A percentile compares a stretch with the other conserved stretches of the same genome.
Conservation (phyloP, 305 asterid species). For the Petunia hybrid region DNA sequence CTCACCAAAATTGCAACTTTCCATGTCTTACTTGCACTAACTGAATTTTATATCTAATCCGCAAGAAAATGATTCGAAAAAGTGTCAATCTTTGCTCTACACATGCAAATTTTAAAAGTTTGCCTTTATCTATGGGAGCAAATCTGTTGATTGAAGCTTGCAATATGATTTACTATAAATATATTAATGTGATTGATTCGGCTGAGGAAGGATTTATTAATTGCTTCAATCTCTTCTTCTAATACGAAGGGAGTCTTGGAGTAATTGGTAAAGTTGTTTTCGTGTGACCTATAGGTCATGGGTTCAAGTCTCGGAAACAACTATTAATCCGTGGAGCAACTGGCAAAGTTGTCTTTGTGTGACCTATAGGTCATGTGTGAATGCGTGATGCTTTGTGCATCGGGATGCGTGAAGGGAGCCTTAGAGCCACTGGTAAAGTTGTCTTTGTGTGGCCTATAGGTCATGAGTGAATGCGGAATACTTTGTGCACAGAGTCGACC, state of each 20-base stretch:
- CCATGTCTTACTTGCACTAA: conserved; percentile 28
- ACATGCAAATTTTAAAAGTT: not conserved
- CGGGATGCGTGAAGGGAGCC: too few species aligned
- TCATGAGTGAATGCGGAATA: too few species aligned
- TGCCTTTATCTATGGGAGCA: not conserved
- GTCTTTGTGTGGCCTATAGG: too few species aligned
- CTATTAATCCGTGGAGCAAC: too few species aligned
- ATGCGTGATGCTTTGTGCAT: too few species aligned
- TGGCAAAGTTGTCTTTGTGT: too few species aligned
- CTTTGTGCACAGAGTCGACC: too few species aligned
- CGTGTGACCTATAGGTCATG: too few species aligned
- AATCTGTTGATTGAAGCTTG: not conserved
- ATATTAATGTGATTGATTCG: not conserved
- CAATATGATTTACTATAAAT: not conserved
- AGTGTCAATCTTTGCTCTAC: not conserved
- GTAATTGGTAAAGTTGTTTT: too few species aligned
- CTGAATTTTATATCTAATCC: not conserved
- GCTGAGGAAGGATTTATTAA: not conserved
- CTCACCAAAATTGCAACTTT: conserved; percentile 24
- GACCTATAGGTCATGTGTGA: too few species aligned
- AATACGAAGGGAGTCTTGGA: not conserved
- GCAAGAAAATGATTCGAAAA: not conserved
- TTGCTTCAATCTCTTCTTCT: not conserved
- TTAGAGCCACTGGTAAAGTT: too few species aligned
- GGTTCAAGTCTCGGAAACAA: too few species aligned